These are phyloP conservation scores for Entoloma clypeatum DNA, from an alignment of 1,284 basidiomycete genomes.

Conservation along the genomic window DNA sequence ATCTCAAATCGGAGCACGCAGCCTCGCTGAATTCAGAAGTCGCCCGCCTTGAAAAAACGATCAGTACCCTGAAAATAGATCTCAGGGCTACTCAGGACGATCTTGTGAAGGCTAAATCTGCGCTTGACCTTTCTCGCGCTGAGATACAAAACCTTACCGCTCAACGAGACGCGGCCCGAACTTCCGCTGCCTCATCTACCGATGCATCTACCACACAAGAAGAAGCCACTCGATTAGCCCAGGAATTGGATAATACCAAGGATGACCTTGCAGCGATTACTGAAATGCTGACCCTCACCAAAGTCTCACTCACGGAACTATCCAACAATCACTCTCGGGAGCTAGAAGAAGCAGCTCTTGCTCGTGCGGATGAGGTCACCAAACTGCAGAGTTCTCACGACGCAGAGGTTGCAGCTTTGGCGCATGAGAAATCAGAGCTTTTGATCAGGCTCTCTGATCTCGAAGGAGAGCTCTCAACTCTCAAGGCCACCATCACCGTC, in stretches of 20 bases:
- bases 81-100: slow-evolving; percentile 81
- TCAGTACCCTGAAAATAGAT: slow-evolving; percentile 59
- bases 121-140: slow-evolving; percentile 44
- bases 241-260: slow-evolving; percentile 56
- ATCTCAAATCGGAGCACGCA: slow-evolving; percentile 60
- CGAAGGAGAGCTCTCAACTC: slow-evolving; percentile 69
- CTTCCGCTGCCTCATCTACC: slow-evolving; percentile 40
- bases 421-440: slow-evolving; percentile 56
- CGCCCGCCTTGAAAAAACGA: slow-evolving; percentile 59
- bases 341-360: slow-evolving; percentile 65
- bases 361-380: slow-evolving; percentile 64
- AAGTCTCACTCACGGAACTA: slow-evolving; percentile 66
- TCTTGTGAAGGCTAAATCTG: slow-evolving; percentile 66
- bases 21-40: slow-evolving; percentile 53
- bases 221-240: slow-evolving; percentile 51
- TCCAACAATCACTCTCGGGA: slow-evolving; percentile 65
- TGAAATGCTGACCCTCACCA: slow-evolving; percentile 61
- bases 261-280: slow-evolving; percentile 61
- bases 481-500: slow-evolving; percentile 50
- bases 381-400: slow-evolving; percentile 57
- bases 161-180: slow-evolving; percentile 62
- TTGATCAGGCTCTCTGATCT: slow-evolving; percentile 61
- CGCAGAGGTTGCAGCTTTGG: slow-evolving; percentile 50
- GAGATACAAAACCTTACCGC: slow-evolving; percentile 54
- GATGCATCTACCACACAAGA: slow-evolving; percentile 51